Evolutionary conservation across 176 grass and related monocot genomes (phyloP), one percentile per base, ranked within the genome.

Genomic region (Phoenix roebelenii): DNA sequence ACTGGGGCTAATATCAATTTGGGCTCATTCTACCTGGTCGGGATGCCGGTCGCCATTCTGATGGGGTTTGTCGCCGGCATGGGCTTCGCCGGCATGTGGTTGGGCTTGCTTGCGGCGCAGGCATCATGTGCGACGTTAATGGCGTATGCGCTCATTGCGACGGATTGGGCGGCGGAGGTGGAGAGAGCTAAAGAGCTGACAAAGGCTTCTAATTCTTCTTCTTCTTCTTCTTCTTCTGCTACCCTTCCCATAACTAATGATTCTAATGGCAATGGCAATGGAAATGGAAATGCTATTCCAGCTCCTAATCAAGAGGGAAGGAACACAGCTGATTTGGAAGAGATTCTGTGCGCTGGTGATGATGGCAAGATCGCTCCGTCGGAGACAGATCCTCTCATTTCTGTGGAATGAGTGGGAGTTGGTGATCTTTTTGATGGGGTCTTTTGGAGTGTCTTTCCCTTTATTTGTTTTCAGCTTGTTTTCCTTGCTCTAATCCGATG

Each of bases 361-460:
- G 29, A 48, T 54, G n/a, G 26, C 5, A 58, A 67, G 16, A 54
- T 1, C 5, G 16, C 24, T 69, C 24, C 16, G n/a, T 57, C 22
- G 23, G 54, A 69, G 20, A 50, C 30, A 16, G 67, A 58, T 58
- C 32, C 30, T 23, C 54, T 69, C 29, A 69, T 69, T 57, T 26
- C 35, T 12, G 35, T 6, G 10, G 12, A 44, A 2, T 12, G 35
- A 44, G 2, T 3, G 7, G 35, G 10, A 44, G 35, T 44, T 44
- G 9, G 10, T 12, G 16, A 29, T n/a, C 15, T 29, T 35, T 18
- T 32, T 60, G 3, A 3, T 44, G 7, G 9, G 35, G 0, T 5
- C n/a, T 59, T 59, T 25, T 60, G 2, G 22, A 4, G 28, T 30
- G 28, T 1, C 4, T 30, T 30, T 30, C 10, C 35, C 35, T 9